Evolutionary conservation across 2,329 filamentous ascomycete species (phyloP), one percentile per base, ranked within the genome.

Genomic region (Xylariales sp.): DNA sequence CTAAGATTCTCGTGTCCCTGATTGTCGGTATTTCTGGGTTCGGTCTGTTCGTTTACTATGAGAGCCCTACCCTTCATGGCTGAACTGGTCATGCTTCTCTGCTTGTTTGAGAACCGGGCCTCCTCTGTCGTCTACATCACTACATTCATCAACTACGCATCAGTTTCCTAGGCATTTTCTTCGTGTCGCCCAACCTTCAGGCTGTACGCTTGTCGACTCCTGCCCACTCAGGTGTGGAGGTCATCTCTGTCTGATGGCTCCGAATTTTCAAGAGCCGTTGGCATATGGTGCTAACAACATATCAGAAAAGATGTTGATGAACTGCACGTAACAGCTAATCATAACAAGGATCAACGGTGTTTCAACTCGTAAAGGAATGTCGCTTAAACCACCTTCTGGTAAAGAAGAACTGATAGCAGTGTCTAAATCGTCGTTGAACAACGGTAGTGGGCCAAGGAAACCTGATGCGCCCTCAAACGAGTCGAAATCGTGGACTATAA

Each of bases 311-410:
- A 52, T 40, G 12, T 21, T 31, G 37, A 52, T 42, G 3, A 45
- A 39, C 21, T 51, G 46, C 31, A 49, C 46, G 42, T 51, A 51
- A 41, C 46, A 49, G 45, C 48, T 52, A 3, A 51, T 41, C 6
- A 52, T 43, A 4, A 46, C 21, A 12, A 43, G 46, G 24, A 34
- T 45, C 10, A 52, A 46, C 4, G 48, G 43, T 0, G 45, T 46
- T n/a, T 43, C 42, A 16, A 46, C 39, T 2, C 4, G 29, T 2
- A 3, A 42, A 36, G 8, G 37, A 41, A 5, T 48, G 36, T 22
- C 21, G 11, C 7, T 37, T 9, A 7, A 7, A 16, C 7, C 14
- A 14, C 7, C 29, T 16, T 10, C 14, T 7, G 8, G 7, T 7
- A 10, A 10, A 15, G 29, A 8, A 8, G 24, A 8, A 27, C n/a